phyloP scores from a whole-genome alignment of 345 rosid species.

The Rubroshorea leprosula region DNA sequence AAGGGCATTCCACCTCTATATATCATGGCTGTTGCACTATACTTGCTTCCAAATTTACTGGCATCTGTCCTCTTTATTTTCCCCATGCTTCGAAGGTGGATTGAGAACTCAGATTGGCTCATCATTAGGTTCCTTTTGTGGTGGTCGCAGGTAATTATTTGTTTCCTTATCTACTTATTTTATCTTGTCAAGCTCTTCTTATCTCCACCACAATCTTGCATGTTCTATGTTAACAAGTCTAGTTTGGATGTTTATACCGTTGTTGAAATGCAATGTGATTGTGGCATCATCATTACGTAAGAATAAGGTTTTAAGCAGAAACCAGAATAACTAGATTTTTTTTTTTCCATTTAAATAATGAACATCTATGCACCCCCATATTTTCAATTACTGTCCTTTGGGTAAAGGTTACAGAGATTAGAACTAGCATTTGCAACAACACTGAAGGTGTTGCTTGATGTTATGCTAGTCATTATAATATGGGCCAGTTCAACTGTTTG shows the following conservation, averaged over 20 bases:
- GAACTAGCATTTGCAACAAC: too few species aligned
- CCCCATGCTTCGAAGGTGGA: conserved; percentile 95
- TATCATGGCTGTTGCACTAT: conserved; percentile 64
- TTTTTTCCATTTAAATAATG: too few species aligned
- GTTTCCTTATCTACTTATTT: conserved; percentile 3
- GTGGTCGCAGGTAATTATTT: conserved; percentile 88
- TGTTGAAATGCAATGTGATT: background rate
- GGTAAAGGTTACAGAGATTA: too few species aligned
- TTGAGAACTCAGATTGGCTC: conserved; percentile 96
- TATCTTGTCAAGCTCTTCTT: background rate
- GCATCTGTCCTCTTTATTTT: conserved; percentile 79
- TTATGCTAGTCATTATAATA: too few species aligned
- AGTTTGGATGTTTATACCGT: background rate
- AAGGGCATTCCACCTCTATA: conserved; percentile 76
- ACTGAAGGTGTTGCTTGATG: too few species aligned
- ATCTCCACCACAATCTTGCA: conserved; percentile 1
- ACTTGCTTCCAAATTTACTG: conserved; percentile 76
- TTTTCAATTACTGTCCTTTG: too few species aligned
- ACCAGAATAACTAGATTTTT: background rate
- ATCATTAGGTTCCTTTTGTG: conserved; percentile 79
- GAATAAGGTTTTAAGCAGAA: too few species aligned
- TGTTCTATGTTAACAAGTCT: background rate
- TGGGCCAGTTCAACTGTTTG: background rate
- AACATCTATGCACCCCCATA: too few species aligned
- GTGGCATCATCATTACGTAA: background rate